A percentile compares a stretch with the other conserved stretches of the same genome.
Evolutionary conservation across 148 eudicot species (phyloP).

Genomic region (Cornus kousa): DNA sequence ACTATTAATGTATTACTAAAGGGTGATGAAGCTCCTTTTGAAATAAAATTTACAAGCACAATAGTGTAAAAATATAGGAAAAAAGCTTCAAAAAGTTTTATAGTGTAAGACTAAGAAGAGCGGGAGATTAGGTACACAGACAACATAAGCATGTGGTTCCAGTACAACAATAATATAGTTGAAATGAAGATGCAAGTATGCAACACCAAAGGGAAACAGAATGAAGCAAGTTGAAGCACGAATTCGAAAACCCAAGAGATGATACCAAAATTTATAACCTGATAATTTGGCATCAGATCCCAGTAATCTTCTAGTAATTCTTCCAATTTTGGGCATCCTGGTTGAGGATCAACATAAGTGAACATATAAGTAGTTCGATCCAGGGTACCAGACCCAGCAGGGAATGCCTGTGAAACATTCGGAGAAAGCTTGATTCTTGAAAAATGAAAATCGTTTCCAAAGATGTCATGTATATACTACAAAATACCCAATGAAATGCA

Average conservation of each 20-base stretch:
- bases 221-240: conserved; percentile 6
- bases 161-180: conserved; percentile 1
- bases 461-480: neutral
- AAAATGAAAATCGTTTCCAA: neutral
- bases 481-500: neutral
- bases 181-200: neutral
- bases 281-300: conserved; percentile 93
- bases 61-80: neutral
- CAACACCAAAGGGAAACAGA: neutral
- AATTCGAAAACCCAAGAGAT: neutral
- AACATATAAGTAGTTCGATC: conserved; percentile 97
- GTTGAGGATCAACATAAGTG: conserved; percentile 88
- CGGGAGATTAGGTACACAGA: neutral
- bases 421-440: conserved; percentile 5
- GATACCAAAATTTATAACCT: conserved; percentile 44
- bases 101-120: neutral
- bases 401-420: conserved; percentile 71
- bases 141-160: neutral
- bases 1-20: neutral
- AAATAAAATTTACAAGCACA: neutral
- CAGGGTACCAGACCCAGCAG: conserved; percentile 92
- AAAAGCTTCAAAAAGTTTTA: neutral
- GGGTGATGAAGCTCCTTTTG: neutral
- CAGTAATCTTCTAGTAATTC: conserved; percentile 90
- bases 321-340: conserved; percentile 78